phyloP scores from a whole-genome alignment of 2,329 filamentous ascomycete genomes.

The Colletotrichum eleusines region DNA sequence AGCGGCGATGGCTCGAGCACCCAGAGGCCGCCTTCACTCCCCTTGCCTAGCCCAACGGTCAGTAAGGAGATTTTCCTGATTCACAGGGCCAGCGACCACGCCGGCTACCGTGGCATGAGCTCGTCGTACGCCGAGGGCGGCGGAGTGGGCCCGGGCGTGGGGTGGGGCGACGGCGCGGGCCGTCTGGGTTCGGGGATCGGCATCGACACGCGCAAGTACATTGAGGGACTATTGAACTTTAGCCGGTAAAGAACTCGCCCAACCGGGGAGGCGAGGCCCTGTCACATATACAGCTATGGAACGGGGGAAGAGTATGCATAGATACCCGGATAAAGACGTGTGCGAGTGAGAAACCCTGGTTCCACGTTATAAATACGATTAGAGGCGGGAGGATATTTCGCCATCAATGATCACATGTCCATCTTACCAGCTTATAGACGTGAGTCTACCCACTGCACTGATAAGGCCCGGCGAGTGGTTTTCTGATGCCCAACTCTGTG shows the following conservation, averaged over 20 bases:
- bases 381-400: background rate
- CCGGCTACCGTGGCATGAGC: slow-evolving; percentile 52
- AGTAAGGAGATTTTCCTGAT: slow-evolving; percentile 73
- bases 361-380: background rate
- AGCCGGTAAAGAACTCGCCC: slow-evolving; percentile 53
- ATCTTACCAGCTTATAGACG: background rate
- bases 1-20: slow-evolving; percentile 22
- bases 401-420: background rate
- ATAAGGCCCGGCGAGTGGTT: background rate
- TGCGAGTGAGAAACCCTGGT: background rate
- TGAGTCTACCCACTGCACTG: background rate
- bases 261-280: no score
- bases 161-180: slow-evolving; percentile 68
- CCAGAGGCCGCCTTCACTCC: background rate
- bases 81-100: slow-evolving; percentile 69
- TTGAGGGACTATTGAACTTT: slow-evolving; percentile 78
- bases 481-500: background rate
- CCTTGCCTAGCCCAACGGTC: slow-evolving; percentile 43
- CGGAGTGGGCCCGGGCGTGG: slow-evolving; percentile 51
- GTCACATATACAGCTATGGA: background rate
- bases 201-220: slow-evolving; percentile 80
- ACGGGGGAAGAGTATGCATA: background rate
- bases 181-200: slow-evolving; percentile 79
- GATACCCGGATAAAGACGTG: background rate
- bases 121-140: slow-evolving; percentile 53